Conservation (phyloP, 495 filamentous ascomycete species). For the Penicillium subrubescens region DNA sequence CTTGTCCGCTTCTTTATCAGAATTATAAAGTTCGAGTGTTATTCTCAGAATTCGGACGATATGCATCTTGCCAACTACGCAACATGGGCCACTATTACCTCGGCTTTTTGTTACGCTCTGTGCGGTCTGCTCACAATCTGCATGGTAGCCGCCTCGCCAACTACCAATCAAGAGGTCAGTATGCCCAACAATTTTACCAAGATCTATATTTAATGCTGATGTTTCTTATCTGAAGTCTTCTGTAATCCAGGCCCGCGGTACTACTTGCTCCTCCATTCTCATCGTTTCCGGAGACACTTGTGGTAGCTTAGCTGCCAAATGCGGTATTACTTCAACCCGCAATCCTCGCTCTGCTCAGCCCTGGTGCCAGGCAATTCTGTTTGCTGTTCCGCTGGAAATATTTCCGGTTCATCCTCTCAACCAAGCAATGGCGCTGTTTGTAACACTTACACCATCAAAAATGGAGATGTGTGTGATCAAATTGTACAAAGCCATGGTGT, state of each 20-base stretch:
- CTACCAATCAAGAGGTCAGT: not conserved
- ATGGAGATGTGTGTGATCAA: constrained; percentile 8
- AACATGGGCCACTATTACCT: not conserved
- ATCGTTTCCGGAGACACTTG: not conserved
- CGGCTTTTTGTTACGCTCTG: not conserved
- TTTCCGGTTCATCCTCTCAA: not conserved
- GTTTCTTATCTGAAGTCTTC: not conserved
- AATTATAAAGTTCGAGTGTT: not conserved
- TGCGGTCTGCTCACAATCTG: not conserved
- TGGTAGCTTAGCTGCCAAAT: not conserved
- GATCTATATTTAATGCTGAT: not conserved
- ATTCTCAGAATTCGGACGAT: not conserved
- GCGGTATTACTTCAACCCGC: constrained; percentile 1
- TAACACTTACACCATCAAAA: constrained; percentile 7
- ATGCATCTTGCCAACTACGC: not conserved
- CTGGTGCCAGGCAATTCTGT: not conserved
- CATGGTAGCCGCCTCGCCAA: not conserved
- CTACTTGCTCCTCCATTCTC: not conserved
- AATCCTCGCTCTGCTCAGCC: not conserved
- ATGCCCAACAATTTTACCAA: not conserved
- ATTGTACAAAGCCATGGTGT: constrained; percentile 12
- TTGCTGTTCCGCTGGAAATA: not conserved
- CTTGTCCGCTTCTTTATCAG: not conserved
- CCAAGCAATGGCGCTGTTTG: not conserved
- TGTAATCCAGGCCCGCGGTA: not conserved